These are phyloP conservation scores for Camelina laxa DNA, from an alignment of 345 rosid species.

Conservation along the genomic window DNA sequence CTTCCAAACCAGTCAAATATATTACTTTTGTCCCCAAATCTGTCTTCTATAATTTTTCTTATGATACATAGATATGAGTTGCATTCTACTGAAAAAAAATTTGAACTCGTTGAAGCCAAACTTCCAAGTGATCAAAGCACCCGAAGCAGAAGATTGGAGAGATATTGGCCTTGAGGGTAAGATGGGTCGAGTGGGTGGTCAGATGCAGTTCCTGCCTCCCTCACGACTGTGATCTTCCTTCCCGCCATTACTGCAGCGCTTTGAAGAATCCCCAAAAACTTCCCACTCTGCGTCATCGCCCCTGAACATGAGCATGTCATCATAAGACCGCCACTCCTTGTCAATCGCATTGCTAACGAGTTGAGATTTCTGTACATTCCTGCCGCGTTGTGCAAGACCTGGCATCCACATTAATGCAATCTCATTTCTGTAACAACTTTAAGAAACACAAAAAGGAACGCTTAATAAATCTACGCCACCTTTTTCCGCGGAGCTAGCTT, in stretches of 20 bases:
- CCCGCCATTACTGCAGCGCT: constrained; percentile 75
- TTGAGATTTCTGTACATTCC: constrained; percentile 90
- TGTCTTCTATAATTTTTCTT: not conserved
- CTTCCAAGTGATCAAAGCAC: constrained; percentile 39
- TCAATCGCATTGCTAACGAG: constrained; percentile 75
- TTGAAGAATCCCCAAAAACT: constrained; percentile 70
- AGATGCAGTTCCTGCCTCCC: constrained; percentile 79
- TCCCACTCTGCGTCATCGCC: constrained; percentile 90
- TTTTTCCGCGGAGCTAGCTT: constrained; percentile 80
- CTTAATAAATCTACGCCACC: constrained; percentile 46
- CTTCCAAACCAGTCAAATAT: constrained; percentile 21
- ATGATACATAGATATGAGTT: not conserved
- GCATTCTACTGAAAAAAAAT: not conserved
- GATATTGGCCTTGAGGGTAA: constrained; percentile 86
- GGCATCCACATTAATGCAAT: constrained; percentile 23
- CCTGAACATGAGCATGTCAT: constrained; percentile 98
- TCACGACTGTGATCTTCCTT: constrained; percentile 64
- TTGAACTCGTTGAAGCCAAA: not conserved
- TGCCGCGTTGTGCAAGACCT: constrained; percentile 71
- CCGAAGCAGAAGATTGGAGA: constrained; percentile 67
- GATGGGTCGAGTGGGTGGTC: constrained; percentile 91
- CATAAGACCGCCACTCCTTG: constrained; percentile 78
- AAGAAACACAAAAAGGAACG: not conserved
- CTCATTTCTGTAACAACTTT: constrained; percentile 10
- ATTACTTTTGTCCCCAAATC: constrained; percentile 16